Evolutionary conservation across 2,329 filamentous ascomycete genomes (phyloP).

Genomic region (Exophiala oligosperma): DNA sequence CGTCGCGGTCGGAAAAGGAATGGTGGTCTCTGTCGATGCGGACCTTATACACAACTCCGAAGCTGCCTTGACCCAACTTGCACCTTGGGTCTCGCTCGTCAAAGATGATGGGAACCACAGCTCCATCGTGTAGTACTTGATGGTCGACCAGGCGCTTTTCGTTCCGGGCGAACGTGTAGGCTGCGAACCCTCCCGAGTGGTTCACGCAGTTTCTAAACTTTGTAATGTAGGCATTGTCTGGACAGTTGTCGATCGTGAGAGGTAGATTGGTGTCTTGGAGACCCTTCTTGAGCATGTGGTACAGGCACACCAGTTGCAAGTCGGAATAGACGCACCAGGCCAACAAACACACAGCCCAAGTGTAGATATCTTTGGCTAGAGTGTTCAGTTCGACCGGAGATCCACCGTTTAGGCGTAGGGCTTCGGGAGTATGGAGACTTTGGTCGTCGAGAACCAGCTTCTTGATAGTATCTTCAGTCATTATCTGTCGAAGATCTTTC

Average conservation of each 20-base stretch:
- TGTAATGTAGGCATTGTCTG: not conserved
- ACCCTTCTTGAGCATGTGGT: not conserved
- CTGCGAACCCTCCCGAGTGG: not conserved
- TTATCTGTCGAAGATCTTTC: not conserved
- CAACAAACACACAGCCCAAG: not conserved
- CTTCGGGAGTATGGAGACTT: not conserved
- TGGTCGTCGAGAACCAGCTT: not conserved
- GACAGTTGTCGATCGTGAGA: not conserved
- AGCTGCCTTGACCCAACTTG: not conserved
- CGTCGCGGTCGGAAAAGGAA: not conserved
- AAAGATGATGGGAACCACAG: not conserved
- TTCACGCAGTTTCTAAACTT: not conserved
- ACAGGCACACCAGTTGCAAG: not conserved
- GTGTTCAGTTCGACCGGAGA: not conserved
- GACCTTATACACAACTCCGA: slow-evolving; percentile 2
- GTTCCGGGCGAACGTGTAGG: not conserved
- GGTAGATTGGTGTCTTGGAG: not conserved
- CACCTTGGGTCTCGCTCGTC: not conserved
- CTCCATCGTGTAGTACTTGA: not conserved
- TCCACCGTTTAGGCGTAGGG: not conserved
- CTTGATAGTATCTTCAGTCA: not conserved
- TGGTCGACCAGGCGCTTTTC: not conserved
- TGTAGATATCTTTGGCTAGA: not conserved
- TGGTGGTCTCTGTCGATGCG: slow-evolving; percentile 3
- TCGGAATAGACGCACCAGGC: not conserved